Evolutionary conservation across 352 stramenopile genomes (phyloP).

Genomic region (Globisporangium radiosum): DNA sequence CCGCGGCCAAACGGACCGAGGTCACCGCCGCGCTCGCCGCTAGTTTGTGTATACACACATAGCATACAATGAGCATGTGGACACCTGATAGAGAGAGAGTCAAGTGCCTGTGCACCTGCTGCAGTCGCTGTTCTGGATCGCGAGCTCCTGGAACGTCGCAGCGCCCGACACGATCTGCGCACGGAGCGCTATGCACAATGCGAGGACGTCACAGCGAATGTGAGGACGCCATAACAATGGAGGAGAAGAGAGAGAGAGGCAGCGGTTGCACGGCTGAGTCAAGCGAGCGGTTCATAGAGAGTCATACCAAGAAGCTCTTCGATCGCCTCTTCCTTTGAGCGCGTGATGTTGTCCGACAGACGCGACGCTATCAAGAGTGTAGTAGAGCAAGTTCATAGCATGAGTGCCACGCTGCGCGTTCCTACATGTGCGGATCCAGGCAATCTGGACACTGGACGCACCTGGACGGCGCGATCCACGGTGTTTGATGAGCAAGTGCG

Average conservation of each 20-base stretch:
- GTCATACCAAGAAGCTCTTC: constrained; percentile 60
- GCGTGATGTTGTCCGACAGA: constrained; percentile 88
- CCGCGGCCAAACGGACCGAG: constrained; percentile 83
- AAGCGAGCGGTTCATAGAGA: constrained; percentile 4
- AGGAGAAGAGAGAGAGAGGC: too few relatives aligned
- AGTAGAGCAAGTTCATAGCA: not conserved
- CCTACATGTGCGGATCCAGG: too few relatives aligned
- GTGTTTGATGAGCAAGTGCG: constrained; percentile 95
- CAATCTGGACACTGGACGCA: constrained; percentile 13
- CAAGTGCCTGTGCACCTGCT: constrained; percentile 25
- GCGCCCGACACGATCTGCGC: constrained; percentile 75
- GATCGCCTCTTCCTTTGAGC: constrained; percentile 89
- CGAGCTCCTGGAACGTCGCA: constrained; percentile 73
- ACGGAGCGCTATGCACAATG: constrained; percentile 39
- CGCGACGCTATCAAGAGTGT: constrained; percentile 43
- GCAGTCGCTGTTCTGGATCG: constrained; percentile 80
- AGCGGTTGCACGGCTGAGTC: too few relatives aligned
- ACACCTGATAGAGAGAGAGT: not conserved
- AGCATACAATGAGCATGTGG: too few relatives aligned
- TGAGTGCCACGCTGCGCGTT: not conserved
- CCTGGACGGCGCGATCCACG: constrained; percentile 79
- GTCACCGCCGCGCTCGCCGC: constrained; percentile 82
- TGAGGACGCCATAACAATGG: not conserved
- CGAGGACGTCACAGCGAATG: too few relatives aligned
- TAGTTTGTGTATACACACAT: constrained; percentile 6